Conservation (phyloP, 225 moss, liverwort and hornwort genomes). For the Polytrichum formosum region DNA sequence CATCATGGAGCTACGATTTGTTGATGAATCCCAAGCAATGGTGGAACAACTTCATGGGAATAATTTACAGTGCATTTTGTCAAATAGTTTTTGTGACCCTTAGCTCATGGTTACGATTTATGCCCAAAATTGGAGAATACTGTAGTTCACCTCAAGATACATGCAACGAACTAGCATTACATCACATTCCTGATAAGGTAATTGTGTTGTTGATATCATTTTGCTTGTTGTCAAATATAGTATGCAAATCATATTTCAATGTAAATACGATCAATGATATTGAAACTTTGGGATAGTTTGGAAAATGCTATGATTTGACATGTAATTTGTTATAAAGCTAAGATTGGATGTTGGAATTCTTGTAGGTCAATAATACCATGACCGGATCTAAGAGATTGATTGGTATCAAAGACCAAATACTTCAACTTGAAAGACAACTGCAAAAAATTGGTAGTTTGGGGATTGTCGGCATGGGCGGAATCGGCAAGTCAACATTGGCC, state of each 20-base stretch:
- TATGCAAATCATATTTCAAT: not conserved
- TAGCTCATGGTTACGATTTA: not conserved
- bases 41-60: not conserved
- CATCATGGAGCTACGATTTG: not conserved
- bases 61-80: not conserved
- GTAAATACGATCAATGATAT: not conserved
- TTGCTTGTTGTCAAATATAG: too few relatives aligned
- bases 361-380: not conserved
- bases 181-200: not conserved
- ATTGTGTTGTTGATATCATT: not conserved
- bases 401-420: not conserved
- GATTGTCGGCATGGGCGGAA: slow-evolving; percentile 12
- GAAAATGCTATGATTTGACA: not conserved
- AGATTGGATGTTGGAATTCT: not conserved
- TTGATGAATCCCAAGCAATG: not conserved
- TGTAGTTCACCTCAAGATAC: not conserved
- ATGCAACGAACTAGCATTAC: too few relatives aligned
- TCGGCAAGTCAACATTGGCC: slow-evolving; percentile 8
- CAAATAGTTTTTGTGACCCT: not conserved
- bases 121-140: not conserved
- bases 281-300: not conserved
- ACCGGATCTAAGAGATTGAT: not conserved
- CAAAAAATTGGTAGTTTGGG: not conserved
- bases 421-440: not conserved
- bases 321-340: not conserved